These are phyloP conservation scores for Penicillium sp. DNA, from an alignment of 2,329 filamentous ascomycete species.

Conservation along the genomic window DNA sequence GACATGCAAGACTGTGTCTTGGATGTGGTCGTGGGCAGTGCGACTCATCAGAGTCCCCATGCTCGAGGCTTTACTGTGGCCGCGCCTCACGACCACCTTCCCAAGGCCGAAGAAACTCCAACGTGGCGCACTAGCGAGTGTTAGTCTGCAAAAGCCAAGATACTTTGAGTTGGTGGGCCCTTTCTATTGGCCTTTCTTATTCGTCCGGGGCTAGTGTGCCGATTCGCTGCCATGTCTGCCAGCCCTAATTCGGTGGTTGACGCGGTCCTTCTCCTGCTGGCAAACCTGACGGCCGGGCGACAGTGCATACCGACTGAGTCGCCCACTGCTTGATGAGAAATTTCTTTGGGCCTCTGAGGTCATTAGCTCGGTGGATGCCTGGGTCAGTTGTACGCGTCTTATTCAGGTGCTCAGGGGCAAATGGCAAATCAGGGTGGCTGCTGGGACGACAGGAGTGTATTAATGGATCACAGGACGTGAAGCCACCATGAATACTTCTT, in stretches of 20 bases:
- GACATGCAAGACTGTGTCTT: not conserved
- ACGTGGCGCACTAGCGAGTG: conserved; percentile 17
- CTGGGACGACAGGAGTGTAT: conserved; percentile 10
- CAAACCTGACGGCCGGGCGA: conserved; percentile 22
- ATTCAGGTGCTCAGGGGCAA: conserved; percentile 17
- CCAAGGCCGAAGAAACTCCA: not conserved
- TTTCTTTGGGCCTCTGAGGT: conserved; percentile 4
- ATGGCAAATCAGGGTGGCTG: conserved; percentile 18
- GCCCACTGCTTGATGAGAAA: conserved; percentile 3
- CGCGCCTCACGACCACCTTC: conserved; percentile 6
- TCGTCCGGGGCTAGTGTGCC: conserved; percentile 18
- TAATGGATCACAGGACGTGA: conserved; percentile 20
- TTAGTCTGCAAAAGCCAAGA: conserved; percentile 20
- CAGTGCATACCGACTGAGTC: not conserved
- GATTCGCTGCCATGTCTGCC: conserved; percentile 5
- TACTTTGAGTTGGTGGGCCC: conserved; percentile 18
- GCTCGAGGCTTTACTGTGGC: not conserved
- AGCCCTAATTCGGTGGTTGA: conserved; percentile 24
- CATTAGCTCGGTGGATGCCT: conserved; percentile 20
- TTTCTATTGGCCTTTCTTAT: not conserved
- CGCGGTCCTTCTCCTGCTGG: conserved; percentile 22
- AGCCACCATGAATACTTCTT: conserved; percentile 18
- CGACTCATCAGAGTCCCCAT: not conserved
- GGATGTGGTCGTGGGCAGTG: no score
- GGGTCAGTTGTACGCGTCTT: conserved; percentile 25